Percentiles rank a stretch among this genome's conserved stretches.
Conservation (phyloP, 305 asterid species). For the Plantago coronopus region DNA sequence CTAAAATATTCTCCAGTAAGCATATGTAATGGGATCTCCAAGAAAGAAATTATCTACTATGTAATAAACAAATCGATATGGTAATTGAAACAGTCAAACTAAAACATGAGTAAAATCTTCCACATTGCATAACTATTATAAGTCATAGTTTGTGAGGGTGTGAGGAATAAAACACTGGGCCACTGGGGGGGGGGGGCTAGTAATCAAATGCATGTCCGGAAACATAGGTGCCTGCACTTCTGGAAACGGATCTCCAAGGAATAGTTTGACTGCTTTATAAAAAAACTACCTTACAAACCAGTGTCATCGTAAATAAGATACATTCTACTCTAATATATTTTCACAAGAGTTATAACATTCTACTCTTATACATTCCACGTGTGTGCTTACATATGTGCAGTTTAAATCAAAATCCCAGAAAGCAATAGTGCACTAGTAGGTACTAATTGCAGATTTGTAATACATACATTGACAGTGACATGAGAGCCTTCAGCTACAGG, state of each 20-base stretch:
- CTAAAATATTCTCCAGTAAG: conserved; percentile 1
- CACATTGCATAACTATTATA: not conserved
- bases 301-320: not conserved
- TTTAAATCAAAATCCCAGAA: not conserved
- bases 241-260: not conserved
- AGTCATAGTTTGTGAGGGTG: conserved; percentile 7
- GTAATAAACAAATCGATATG: conserved; percentile 2
- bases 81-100: conserved; percentile 19
- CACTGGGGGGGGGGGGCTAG: not conserved
- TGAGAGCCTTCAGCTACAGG: conserved; percentile 99
- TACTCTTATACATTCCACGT: not conserved
- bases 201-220: conserved; percentile 10
- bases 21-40: conserved; percentile 8
- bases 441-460: not conserved
- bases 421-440: not conserved
- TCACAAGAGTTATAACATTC: not conserved
- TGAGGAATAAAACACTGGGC: not conserved
- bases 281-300: not conserved
- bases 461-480: conserved; percentile 82
- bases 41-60: not conserved
- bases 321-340: not conserved
- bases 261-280: not conserved
- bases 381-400: not conserved
- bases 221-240: not conserved
- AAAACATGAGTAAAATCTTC: conserved; percentile 5